Conservation (phyloP, 129 eudicot genomes). For the Lonicera japonica region DNA sequence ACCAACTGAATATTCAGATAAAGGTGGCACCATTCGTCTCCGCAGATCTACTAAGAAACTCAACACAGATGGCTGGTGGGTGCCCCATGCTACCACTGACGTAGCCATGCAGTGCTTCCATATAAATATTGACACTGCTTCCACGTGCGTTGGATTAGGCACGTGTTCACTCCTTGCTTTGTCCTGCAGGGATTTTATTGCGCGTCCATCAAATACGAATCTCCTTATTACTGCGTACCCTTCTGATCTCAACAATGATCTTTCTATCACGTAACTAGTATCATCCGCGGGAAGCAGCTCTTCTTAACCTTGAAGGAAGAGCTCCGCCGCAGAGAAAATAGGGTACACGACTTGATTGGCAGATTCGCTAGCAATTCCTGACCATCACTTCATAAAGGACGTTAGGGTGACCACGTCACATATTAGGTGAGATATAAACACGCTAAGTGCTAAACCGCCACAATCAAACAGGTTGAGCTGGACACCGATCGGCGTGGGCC, state of each 20-base stretch:
- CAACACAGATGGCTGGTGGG: background rate
- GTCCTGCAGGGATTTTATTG: background rate
- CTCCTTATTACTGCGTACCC: slow-evolving; percentile 9
- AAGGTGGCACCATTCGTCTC: no score
- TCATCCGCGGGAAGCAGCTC: background rate
- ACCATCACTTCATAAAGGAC: slow-evolving; percentile 35
- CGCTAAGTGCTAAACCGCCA: slow-evolving; percentile 37
- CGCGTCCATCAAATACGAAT: slow-evolving; percentile 11
- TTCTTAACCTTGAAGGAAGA: slow-evolving; percentile 10
- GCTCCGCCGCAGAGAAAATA: background rate
- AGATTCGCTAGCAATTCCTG: background rate
- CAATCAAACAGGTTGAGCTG: slow-evolving; percentile 34
- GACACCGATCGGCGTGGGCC: slow-evolving; percentile 9
- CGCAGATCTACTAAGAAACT: slow-evolving; percentile 8
- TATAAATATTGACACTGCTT: slow-evolving; percentile 11
- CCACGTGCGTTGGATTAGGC: slow-evolving; percentile 12
- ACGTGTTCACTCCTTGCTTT: background rate
- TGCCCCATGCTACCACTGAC: background rate
- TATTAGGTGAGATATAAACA: slow-evolving; percentile 29
- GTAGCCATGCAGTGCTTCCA: slow-evolving; percentile 16
- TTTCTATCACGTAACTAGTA: background rate
- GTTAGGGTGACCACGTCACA: slow-evolving; percentile 24
- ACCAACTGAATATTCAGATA: no score
- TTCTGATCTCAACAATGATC: background rate
- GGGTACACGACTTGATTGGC: background rate